Evolutionary conservation across 805 yeast genomes (phyloP).

Genomic region (Kuraishia hungarica): DNA sequence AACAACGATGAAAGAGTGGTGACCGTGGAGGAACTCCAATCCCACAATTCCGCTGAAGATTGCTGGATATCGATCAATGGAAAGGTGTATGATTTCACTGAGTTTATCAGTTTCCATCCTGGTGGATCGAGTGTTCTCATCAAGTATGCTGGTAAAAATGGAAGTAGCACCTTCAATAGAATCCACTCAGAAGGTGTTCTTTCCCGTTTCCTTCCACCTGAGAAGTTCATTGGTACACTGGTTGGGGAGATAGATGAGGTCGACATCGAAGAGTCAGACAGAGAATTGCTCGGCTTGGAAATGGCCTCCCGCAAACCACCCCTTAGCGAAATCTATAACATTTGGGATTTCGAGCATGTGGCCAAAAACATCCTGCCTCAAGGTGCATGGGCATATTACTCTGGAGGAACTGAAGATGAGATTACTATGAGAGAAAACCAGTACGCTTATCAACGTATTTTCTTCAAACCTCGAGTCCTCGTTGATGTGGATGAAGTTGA

Average conservation of each 20-base stretch:
- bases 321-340: slow-evolving; percentile 29
- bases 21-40: slow-evolving; percentile 10
- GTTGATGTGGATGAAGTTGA: slow-evolving; percentile 30
- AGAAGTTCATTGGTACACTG: slow-evolving; percentile 27
- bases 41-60: slow-evolving; percentile 5
- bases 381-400: slow-evolving; percentile 35
- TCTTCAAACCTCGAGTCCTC: slow-evolving; percentile 32
- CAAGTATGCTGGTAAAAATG: slow-evolving; percentile 33
- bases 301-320: slow-evolving; percentile 27
- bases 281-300: slow-evolving; percentile 10
- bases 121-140: slow-evolving; percentile 31
- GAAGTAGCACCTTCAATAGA: slow-evolving; percentile 17
- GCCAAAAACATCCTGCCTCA: slow-evolving; percentile 34
- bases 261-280: slow-evolving; percentile 8
- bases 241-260: slow-evolving; percentile 4
- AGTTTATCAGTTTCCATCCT: slow-evolving; percentile 25
- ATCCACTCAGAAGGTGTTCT: slow-evolving; percentile 8
- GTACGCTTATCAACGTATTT: slow-evolving; percentile 29
- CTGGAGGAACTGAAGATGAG: slow-evolving; percentile 38
- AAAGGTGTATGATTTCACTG: slow-evolving; percentile 26
- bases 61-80: slow-evolving; percentile 27
- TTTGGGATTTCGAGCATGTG: slow-evolving; percentile 37
- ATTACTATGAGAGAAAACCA: slow-evolving; percentile 35
- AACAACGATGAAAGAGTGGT: slow-evolving; percentile 1
- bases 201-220: slow-evolving; percentile 5